Conservation (phyloP, 164 flowering plant genomes). For the Chimonanthus salicifolius region DNA sequence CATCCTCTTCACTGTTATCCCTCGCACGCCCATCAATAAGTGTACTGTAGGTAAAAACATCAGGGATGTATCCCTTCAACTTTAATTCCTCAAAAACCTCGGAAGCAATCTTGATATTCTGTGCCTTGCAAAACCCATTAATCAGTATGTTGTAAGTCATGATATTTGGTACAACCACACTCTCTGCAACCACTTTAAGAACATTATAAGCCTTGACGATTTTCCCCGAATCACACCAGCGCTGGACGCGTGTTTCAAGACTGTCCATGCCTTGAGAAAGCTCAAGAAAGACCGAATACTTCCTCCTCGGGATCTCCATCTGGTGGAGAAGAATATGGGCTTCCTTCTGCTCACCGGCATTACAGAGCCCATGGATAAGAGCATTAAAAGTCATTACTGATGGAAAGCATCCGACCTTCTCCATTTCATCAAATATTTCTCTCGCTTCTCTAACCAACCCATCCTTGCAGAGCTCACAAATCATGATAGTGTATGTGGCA, state of each 20-base stretch:
- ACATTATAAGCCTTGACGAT: slow-evolving; percentile 67
- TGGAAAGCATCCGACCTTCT: slow-evolving; percentile 61
- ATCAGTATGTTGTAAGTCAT: slow-evolving; percentile 65
- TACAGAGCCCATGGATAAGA: slow-evolving; percentile 77
- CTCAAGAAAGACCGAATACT: slow-evolving; percentile 67
- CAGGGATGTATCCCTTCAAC: slow-evolving; percentile 49
- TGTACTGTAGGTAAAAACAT: slow-evolving; percentile 58
- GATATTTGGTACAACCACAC: slow-evolving; percentile 54
- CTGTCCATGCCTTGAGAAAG: slow-evolving; percentile 68
- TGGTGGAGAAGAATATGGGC: slow-evolving; percentile 56
- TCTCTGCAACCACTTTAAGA: slow-evolving; percentile 50
- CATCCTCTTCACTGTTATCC: slow-evolving; percentile 56
- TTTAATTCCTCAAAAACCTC: slow-evolving; percentile 59
- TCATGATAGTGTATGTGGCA: slow-evolving; percentile 69
- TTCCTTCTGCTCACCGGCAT: slow-evolving; percentile 44
- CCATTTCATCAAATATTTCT: slow-evolving; percentile 66
- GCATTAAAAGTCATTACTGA: slow-evolving; percentile 73
- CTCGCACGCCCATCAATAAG: slow-evolving; percentile 66
- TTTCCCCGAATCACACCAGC: slow-evolving; percentile 48
- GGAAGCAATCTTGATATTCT: slow-evolving; percentile 48
- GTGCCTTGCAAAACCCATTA: slow-evolving; percentile 58
- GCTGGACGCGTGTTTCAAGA: slow-evolving; percentile 44
- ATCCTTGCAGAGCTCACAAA: slow-evolving; percentile 67
- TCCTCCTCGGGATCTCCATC: slow-evolving; percentile 73
- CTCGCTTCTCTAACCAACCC: slow-evolving; percentile 59